Evolutionary conservation across 2,329 filamentous ascomycete genomes (phyloP), one percentile per base, ranked within the genome.

Genomic region (Cadophora sp.): DNA sequence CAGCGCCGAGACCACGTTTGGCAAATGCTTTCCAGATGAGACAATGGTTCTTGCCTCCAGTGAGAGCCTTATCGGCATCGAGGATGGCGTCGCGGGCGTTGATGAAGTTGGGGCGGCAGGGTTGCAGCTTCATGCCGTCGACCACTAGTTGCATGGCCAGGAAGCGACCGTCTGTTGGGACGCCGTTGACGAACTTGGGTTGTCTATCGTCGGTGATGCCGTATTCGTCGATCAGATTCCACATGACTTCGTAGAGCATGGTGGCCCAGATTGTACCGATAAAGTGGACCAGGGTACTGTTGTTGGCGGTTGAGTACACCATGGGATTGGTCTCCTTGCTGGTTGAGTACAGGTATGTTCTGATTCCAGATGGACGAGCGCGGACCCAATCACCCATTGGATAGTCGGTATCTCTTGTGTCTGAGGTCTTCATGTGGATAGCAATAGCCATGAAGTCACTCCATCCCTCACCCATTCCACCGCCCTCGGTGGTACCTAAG

Each of bases 361-460:
- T n/a, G 51, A 64, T 64, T 27, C 62, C 62, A 16, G 24, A 43
- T 12, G 62, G 62, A 22, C 50, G 48, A 11, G 14, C 51, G 8
- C 46, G 50, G 16, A 64, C 51, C 62, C 62, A 64, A 12, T 51
- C 29, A 43, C 50, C 62, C 50, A 64, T 64, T 24, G 62, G 62
- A 26, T 64, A 64, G 31, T 64, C 26, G 50, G 62, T 64, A 16
- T 46, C n/a, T 56, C 62, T 27, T 9, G 62, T 64, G 16, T 55
- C 62, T 1, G 48, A 43, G 7, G 62, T 46, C 48, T 64, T 56
- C 50, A 64, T 40, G 51, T 43, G 48, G 12, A 64, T 56, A 53
- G 62, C 62, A 22, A 58, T 64, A 11, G 62, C 62, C 50, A 64
- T 56, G 62, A 64, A 64, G 34, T 64, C 62, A 64, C 62, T 58